Percentiles rank a stretch among this genome's conserved stretches.
These are phyloP conservation scores for Lentinula detonsa DNA, from an alignment of 768 basidiomycete species.

Conservation along the genomic window DNA sequence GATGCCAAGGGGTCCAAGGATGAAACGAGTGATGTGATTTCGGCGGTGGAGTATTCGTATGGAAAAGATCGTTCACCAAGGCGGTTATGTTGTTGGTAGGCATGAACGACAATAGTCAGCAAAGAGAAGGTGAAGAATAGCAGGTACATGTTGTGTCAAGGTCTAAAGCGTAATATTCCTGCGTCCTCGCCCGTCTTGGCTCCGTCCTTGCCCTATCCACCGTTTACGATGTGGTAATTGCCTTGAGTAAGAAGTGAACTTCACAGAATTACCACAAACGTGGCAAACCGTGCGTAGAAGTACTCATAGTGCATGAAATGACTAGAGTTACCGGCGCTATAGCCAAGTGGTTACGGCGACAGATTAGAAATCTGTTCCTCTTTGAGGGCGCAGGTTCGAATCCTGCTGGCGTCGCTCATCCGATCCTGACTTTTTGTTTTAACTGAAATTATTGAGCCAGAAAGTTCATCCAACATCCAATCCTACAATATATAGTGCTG, in stretches of 20 bases:
- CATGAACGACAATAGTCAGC: not conserved
- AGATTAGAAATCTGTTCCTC: constrained; percentile 57
- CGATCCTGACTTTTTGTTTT: not conserved
- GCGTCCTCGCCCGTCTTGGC: too few species aligned
- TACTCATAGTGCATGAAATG: too few species aligned
- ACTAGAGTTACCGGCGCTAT: constrained; percentile 44
- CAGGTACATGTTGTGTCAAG: not conserved
- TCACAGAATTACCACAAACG: too few species aligned
- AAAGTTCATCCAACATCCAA: too few species aligned
- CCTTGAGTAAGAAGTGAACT: too few species aligned
- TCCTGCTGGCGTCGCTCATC: constrained; percentile 54
- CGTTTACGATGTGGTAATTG: too few species aligned
- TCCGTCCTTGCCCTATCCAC: too few species aligned
- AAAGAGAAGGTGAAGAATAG: not conserved
- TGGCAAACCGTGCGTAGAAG: too few species aligned
- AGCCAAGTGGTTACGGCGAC: constrained; percentile 79
- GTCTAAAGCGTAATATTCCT: too few species aligned
- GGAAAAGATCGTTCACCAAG: not conserved
- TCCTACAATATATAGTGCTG: too few species aligned
- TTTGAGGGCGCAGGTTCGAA: constrained; percentile 67
- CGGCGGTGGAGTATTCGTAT: not conserved
- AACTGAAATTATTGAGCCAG: not conserved
- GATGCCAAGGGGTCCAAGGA: constrained; percentile 36
- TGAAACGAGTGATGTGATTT: constrained; percentile 21
- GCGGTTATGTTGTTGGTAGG: not conserved